Conservation (phyloP, 2,329 filamentous ascomycete genomes). For the Diaporthe vaccinii region DNA sequence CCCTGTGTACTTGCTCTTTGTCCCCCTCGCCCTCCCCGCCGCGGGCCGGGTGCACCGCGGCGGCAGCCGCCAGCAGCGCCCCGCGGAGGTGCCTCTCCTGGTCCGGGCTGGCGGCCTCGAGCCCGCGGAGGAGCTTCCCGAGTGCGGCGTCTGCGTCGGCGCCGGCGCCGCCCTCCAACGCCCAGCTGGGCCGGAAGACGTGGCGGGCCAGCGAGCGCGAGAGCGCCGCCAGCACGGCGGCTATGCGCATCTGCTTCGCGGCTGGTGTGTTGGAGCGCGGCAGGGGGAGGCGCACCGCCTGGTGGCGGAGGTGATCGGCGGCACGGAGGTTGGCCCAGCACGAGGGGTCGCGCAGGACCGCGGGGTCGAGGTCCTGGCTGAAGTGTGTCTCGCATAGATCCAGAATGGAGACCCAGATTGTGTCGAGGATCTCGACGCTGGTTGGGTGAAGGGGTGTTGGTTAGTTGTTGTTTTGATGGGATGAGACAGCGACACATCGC, state of each 20-base stretch:
- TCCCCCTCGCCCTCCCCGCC: not conserved
- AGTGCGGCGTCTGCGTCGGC: slow-evolving; percentile 48
- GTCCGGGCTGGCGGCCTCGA: slow-evolving; percentile 49
- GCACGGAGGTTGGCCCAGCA: slow-evolving; percentile 52
- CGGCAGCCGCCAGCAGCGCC: slow-evolving; percentile 46
- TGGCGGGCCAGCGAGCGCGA: slow-evolving; percentile 50
- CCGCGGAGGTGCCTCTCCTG: slow-evolving; percentile 50
- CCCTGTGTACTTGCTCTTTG: not conserved
- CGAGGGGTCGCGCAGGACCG: slow-evolving; percentile 48
- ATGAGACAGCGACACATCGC: not conserved
- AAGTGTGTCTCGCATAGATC: slow-evolving; percentile 50
- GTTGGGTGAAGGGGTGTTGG: not conserved
- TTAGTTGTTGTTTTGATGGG: not conserved
- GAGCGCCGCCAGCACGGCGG: slow-evolving; percentile 51
- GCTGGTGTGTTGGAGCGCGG: slow-evolving; percentile 52
- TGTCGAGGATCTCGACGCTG: slow-evolving; percentile 51
- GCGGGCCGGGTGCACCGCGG: no score
- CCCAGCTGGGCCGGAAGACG: slow-evolving; percentile 53
- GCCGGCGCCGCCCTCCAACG: slow-evolving; percentile 43
- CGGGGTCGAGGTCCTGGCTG: slow-evolving; percentile 50
- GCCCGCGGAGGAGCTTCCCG: slow-evolving; percentile 48
- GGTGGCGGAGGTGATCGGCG: slow-evolving; percentile 50
- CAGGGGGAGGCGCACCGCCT: slow-evolving; percentile 50
- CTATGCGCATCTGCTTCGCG: slow-evolving; percentile 54
- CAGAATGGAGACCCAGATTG: slow-evolving; percentile 52